Evolutionary conservation across 176 grass and related monocot species (phyloP).

Genomic region (Aegilops bicornis): DNA sequence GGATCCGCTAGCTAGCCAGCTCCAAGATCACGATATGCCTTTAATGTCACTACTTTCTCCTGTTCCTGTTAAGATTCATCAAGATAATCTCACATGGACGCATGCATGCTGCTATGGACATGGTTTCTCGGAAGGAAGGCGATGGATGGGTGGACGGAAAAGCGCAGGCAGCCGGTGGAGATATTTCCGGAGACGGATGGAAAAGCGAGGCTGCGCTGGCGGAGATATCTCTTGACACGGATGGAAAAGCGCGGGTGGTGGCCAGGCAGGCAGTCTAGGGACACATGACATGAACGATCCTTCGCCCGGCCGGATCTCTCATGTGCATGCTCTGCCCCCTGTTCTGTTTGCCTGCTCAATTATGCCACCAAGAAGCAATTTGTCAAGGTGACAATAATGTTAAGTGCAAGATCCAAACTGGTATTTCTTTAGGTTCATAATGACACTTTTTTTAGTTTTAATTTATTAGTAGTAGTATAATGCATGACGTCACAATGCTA

Average conservation of each 20-base stretch:
- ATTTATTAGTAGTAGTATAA: not conserved
- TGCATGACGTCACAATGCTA: not conserved
- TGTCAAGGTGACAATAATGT: not conserved
- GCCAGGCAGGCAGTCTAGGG: not conserved
- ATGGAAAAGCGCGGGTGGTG: not conserved
- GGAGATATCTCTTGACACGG: not conserved
- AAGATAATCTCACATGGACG: not conserved
- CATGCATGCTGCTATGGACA: not conserved
- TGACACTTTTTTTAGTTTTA: too few species aligned
- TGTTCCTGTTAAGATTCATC: not conserved
- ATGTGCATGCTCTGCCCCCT: not conserved
- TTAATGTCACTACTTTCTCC: not conserved
- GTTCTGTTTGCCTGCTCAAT: not conserved
- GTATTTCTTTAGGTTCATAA: not conserved
- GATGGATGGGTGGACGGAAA: too few species aligned
- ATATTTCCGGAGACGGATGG: too few species aligned
- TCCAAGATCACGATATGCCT: not conserved
- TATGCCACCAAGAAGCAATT: not conserved
- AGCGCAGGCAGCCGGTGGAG: too few species aligned
- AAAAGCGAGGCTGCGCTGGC: too few species aligned
- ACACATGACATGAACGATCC: not conserved
- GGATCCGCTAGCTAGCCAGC: not conserved
- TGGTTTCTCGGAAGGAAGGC: not conserved
- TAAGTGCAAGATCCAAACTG: not conserved
- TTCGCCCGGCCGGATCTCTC: not conserved